Conservation (phyloP, 257 asterid species). For the Solanum chmielewskii region DNA sequence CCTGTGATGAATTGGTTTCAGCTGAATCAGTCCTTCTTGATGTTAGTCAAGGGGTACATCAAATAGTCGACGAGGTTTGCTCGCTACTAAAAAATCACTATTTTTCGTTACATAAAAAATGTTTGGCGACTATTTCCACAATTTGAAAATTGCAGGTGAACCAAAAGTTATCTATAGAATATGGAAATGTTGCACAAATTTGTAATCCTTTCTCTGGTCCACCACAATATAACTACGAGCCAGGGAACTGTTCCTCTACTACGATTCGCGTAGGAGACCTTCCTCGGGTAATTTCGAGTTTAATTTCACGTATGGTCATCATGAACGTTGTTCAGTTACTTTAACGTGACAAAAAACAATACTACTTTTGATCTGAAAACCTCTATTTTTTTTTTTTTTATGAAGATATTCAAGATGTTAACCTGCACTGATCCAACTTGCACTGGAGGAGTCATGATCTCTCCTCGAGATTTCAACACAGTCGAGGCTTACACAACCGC, state of each 20-base stretch:
- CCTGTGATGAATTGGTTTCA: slow-evolving; percentile 66
- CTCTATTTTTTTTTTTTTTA: background rate
- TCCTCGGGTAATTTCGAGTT: slow-evolving; percentile 25
- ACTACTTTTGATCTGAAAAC: background rate
- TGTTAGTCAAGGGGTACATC: slow-evolving; percentile 44
- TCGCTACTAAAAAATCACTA: no score
- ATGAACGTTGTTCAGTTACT: background rate
- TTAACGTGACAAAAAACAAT: background rate
- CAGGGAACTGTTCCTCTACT: slow-evolving; percentile 34
- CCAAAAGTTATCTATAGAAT: slow-evolving; percentile 37
- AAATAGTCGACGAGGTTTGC: slow-evolving; percentile 42
- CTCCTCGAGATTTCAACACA: slow-evolving; percentile 29
- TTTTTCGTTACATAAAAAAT: no score
- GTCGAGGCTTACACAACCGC: slow-evolving; percentile 47
- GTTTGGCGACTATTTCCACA: no score
- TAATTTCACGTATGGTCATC: background rate
- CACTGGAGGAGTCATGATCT: slow-evolving; percentile 54
- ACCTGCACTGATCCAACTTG: slow-evolving; percentile 54
- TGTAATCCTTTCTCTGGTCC: slow-evolving; percentile 89
- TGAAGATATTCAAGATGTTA: slow-evolving; percentile 31
- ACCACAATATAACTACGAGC: slow-evolving; percentile 53
- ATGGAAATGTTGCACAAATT: slow-evolving; percentile 50
- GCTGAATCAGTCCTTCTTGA: slow-evolving; percentile 42
- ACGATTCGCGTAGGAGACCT: slow-evolving; percentile 49
- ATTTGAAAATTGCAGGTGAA: slow-evolving; percentile 45